Conservation (phyloP, 2,329 filamentous ascomycete species). For the Fusarium sp. region DNA sequence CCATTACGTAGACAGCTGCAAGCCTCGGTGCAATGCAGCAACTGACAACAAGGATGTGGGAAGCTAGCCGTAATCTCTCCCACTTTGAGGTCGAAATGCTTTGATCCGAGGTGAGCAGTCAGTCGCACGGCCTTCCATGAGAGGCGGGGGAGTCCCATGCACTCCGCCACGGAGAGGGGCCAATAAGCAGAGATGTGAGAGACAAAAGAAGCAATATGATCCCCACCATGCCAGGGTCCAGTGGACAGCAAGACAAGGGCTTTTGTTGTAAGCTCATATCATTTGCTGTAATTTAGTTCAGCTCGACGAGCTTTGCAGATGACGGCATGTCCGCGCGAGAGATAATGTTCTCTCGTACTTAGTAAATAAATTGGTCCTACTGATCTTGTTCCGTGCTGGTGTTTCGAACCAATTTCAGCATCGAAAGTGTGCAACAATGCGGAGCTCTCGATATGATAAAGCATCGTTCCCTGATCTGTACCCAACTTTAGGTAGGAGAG, state of each 20-base stretch:
- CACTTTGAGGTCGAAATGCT: constrained; percentile 3
- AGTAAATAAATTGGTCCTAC: constrained; percentile 4
- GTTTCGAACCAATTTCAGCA: constrained; percentile 8
- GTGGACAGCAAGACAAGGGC: constrained; percentile 31
- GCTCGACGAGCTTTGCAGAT: constrained; percentile 3
- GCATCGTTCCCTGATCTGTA: too few species aligned
- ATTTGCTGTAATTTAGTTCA: constrained; percentile 1
- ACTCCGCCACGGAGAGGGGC: constrained; percentile 21
- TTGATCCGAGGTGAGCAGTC: constrained; percentile 28
- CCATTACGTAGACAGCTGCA: constrained; percentile 32
- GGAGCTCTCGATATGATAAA: too few species aligned
- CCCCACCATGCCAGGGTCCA: constrained; percentile 35
- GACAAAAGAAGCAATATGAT: constrained; percentile 51
- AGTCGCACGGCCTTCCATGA: constrained; percentile 23
- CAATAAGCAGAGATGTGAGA: constrained; percentile 39
- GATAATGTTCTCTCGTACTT: not conserved
- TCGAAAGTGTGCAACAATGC: constrained; percentile 16
- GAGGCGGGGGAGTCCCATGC: constrained; percentile 36
- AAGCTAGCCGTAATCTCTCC: constrained; percentile 7
- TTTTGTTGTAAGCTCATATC: constrained; percentile 8
- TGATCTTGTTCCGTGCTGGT: constrained; percentile 6
- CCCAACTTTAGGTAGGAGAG: too few species aligned
- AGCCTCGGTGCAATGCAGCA: constrained; percentile 2
- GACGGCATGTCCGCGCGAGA: not conserved
- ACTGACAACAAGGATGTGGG: constrained; percentile 13